Evolutionary conservation across 106 monocot species (phyloP).

Genomic region (Ottelia alismoides): DNA sequence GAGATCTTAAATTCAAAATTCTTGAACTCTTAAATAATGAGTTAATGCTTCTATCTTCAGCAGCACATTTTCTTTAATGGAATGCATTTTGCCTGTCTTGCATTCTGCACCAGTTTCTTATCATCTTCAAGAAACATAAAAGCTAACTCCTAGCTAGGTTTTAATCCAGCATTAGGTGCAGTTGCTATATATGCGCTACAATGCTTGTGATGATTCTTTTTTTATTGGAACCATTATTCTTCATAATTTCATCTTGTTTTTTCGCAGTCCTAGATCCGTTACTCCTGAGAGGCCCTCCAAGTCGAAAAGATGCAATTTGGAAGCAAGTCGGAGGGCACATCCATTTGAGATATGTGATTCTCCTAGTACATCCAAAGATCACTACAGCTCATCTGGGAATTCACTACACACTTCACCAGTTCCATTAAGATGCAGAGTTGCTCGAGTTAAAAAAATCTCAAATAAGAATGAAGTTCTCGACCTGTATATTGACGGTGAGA

Average conservation of each 20-base stretch:
- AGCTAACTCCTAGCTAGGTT: no score
- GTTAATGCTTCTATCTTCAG: no score
- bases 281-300: slow-evolving; percentile 20
- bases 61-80: no score
- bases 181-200: no score
- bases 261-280: slow-evolving; percentile 9
- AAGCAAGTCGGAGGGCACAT: slow-evolving; percentile 7
- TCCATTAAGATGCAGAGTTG: slow-evolving; percentile 23
- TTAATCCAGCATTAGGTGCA: no score
- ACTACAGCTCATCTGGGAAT: slow-evolving; percentile 18
- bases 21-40: no score
- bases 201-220: no score
- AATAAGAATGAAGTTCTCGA: slow-evolving; percentile 19
- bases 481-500: slow-evolving; percentile 44
- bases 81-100: no score
- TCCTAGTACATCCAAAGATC: slow-evolving; percentile 19
- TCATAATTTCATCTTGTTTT: not conserved
- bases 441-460: slow-evolving; percentile 12
- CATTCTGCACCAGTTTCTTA: no score
- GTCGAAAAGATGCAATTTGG: slow-evolving; percentile 8
- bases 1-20: no score
- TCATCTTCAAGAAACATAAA: no score
- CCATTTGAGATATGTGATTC: slow-evolving; percentile 20
- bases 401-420: slow-evolving; percentile 35
- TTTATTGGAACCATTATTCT: no score